Conservation (phyloP, 139 green algal genomes). For the Helicosporidium sp. region DNA sequence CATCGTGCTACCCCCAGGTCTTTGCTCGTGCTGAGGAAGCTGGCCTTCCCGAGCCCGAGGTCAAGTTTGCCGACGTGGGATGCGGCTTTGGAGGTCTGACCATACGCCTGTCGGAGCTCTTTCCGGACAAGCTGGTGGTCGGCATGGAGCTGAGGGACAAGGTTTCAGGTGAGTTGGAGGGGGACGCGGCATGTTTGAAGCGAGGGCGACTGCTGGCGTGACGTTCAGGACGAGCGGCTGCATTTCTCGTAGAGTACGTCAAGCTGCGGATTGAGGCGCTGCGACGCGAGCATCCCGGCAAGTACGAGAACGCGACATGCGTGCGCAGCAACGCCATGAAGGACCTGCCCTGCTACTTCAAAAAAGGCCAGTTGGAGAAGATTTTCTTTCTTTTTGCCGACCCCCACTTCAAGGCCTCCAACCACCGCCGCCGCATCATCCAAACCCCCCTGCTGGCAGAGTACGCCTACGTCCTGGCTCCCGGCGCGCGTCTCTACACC, state of each 20-base stretch:
- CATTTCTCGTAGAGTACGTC: slow-evolving; percentile 80
- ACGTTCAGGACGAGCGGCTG: too few species aligned
- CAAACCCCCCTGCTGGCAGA: slow-evolving; percentile 63
- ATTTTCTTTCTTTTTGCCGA: slow-evolving; percentile 98
- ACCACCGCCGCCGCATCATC: slow-evolving; percentile 77
- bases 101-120: slow-evolving; percentile 60
- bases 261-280: slow-evolving; percentile 60
- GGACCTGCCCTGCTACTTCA: slow-evolving; percentile 85
- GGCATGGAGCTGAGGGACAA: slow-evolving; percentile 93
- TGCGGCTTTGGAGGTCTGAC: slow-evolving; percentile 94
- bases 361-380: slow-evolving; percentile 81
- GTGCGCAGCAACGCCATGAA: slow-evolving; percentile 88
- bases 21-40: background rate
- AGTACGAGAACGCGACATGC: slow-evolving; percentile 51
- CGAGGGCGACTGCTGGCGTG: too few species aligned
- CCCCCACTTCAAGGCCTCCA: slow-evolving; percentile 69
- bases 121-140: slow-evolving; percentile 75
- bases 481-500: slow-evolving; percentile 72
- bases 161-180: slow-evolving; percentile 23
- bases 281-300: slow-evolving; percentile 33
- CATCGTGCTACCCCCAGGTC: background rate
- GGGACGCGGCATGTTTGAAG: background rate
- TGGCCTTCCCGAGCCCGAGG: slow-evolving; percentile 2
- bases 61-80: slow-evolving; percentile 74
- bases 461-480: slow-evolving; percentile 76